phyloP scores from a whole-genome alignment of 1,139 yeast species.

The Blastobotrys capitulatus region DNA sequence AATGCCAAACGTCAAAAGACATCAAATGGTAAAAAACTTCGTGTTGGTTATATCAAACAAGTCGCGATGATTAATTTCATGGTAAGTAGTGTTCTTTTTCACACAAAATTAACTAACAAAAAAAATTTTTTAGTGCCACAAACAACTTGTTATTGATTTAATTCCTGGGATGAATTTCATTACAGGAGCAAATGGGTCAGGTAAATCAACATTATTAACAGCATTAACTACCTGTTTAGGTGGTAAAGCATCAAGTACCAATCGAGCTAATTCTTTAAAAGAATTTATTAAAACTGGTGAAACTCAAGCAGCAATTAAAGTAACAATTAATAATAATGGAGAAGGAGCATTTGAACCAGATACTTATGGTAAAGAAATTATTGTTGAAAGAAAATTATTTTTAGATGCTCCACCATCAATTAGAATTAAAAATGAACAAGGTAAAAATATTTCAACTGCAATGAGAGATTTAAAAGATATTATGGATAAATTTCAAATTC shows the following conservation, averaged over 20 bases:
- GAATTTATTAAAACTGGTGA: constrained; percentile 76
- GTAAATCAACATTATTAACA: constrained; percentile 88
- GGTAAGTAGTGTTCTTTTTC: constrained; percentile 33
- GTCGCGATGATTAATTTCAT: constrained; percentile 31
- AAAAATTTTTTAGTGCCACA: constrained; percentile 46
- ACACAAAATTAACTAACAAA: neutral
- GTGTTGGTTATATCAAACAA: constrained; percentile 23
- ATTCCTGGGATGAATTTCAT: constrained; percentile 88
- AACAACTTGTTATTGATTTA: constrained; percentile 63
- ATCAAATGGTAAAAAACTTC: neutral
- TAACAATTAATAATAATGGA: constrained; percentile 57
- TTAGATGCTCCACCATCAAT: constrained; percentile 21
- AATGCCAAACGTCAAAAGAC: neutral
- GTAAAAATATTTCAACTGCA: constrained; percentile 52
- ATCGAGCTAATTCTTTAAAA: constrained; percentile 69
- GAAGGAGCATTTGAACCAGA: constrained; percentile 58
- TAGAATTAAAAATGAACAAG: constrained; percentile 46
- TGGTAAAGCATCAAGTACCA: constrained; percentile 89
- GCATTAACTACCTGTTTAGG: constrained; percentile 90
- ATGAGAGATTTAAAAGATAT: constrained; percentile 64
- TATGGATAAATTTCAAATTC: constrained; percentile 63
- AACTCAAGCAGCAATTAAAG: constrained; percentile 53
- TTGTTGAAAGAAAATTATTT: constrained; percentile 59
- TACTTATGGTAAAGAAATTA: constrained; percentile 60
- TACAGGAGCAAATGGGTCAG: constrained; percentile 93